These are phyloP conservation scores for Mycena metata DNA, from an alignment of 768 basidiomycete species.

Conservation along the genomic window DNA sequence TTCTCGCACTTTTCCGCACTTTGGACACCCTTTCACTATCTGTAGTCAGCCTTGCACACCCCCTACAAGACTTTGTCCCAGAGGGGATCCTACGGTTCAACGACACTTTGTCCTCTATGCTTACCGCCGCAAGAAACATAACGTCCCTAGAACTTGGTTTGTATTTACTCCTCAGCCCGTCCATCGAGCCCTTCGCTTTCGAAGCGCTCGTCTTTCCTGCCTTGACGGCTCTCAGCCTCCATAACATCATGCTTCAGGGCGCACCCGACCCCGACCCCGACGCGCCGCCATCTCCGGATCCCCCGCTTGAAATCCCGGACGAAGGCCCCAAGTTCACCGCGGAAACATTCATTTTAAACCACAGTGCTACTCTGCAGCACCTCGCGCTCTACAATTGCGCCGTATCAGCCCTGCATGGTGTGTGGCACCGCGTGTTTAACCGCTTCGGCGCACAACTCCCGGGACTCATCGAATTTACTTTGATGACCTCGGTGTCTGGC, in stretches of 20 bases:
- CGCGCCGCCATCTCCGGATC: no score
- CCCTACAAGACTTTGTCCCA: constrained; percentile 1
- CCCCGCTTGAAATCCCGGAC: background rate
- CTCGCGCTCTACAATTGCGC: constrained; percentile 20
- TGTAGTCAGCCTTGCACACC: constrained; percentile 7
- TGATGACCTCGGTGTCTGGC: background rate
- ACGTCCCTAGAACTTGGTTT: constrained; percentile 26
- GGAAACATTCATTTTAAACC: constrained; percentile 22
- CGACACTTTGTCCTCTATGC: background rate
- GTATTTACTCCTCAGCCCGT: background rate
- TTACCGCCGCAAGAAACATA: constrained; percentile 5
- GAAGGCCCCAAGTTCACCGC: constrained; percentile 3
- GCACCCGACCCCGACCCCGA: constrained; percentile 5
- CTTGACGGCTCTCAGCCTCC: constrained; percentile 4
- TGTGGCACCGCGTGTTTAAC: constrained; percentile 17
- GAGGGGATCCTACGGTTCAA: background rate
- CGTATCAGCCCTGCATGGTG: constrained; percentile 6
- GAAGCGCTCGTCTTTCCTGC: constrained; percentile 6
- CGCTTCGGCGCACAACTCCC: constrained; percentile 12
- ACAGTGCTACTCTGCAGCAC: constrained; percentile 8
- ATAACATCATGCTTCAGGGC: constrained; percentile 16
- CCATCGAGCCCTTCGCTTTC: constrained; percentile 1
- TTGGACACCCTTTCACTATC: constrained; percentile 20
- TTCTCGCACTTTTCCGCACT: constrained; percentile 20
- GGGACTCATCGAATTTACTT: constrained; percentile 20